Evolutionary conservation across 2,329 filamentous ascomycete species (phyloP), one percentile per base, ranked within the genome.

Genomic region (Aspergillus jensenii): DNA sequence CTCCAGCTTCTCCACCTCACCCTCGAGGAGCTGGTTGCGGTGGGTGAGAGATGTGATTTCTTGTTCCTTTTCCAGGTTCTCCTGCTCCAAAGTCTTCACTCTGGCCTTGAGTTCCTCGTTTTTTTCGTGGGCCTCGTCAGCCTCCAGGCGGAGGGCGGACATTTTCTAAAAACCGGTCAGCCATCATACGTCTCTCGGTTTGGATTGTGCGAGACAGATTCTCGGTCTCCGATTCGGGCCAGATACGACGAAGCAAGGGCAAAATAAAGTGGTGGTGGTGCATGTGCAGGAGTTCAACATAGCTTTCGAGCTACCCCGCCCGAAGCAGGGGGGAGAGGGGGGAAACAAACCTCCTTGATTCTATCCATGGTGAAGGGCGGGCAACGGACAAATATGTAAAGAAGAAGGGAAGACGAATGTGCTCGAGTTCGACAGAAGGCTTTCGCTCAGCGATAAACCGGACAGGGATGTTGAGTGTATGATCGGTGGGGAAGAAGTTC

Each of bases 11-110:
- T 97, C 93, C 67, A 96, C 88, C 76, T 98, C 92, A 63, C 77
- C 70, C 82, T 98, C 95, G 60, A 98, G 89, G 61, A 96, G 84
- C 72, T 87, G 87, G 81, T 96, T 97, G 84, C 93, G 96, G 88
- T 98, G 93, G 75, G 89, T 87, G 71, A 98, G 87, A 54, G 95
- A 98, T 67, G 90, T 96, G 78, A 98, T 96, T 78, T 98, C 93
- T 80, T 98, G 93, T 82, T 98, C 95, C 84, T 98, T 98, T 75
- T 89, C 84, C 63, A 96, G 84, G 78, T 92, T 96, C 82, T 98
- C 93, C 79, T 96, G 90, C 81, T 99, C 93, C 64, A 98, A 85
- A 55, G 80, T 78, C 85, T 97, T 98, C 81, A 97, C 85, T 81
- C 91, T 93, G 70, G 79, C 67, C 81, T 95, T 87, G 67, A 96